phyloP scores from a whole-genome alignment of 2,329 filamentous ascomycete genomes.

The Fusarium begoniae region DNA sequence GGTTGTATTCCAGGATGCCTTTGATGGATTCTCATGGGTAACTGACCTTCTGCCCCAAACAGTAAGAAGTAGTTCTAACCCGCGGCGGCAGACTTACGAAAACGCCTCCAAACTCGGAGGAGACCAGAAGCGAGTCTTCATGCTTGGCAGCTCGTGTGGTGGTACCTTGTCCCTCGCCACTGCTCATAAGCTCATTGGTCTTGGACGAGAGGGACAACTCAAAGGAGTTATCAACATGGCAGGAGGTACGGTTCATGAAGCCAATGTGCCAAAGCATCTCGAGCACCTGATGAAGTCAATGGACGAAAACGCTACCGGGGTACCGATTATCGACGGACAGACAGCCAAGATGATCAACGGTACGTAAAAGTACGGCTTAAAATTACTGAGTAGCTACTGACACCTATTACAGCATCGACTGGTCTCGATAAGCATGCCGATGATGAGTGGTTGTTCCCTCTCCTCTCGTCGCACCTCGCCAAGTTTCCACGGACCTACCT shows the following conservation, averaged over 20 bases:
- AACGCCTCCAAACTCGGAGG: rapidly evolving
- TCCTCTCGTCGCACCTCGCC: not conserved
- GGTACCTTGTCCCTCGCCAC: not conserved
- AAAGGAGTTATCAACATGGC: not conserved
- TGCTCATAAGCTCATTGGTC: rapidly evolving
- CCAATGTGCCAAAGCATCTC: not conserved
- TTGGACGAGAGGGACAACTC: rapidly evolving
- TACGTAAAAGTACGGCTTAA: rapidly evolving
- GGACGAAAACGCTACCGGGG: not conserved
- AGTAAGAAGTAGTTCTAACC: too few relatives aligned
- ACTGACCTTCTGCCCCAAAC: too few relatives aligned
- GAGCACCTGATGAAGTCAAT: not conserved
- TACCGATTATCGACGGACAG: not conserved
- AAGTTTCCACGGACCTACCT: not conserved
- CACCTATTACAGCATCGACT: rapidly evolving
- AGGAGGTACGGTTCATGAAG: not conserved
- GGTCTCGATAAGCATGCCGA: not conserved
- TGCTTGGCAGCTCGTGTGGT: rapidly evolving
- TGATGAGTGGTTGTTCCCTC: not conserved
- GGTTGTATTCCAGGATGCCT: rapidly evolving
- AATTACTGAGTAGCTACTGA: rapidly evolving
- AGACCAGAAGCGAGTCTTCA: rapidly evolving
- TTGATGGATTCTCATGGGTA: not conserved
- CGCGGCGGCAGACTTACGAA: not conserved
- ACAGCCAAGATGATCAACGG: not conserved